Evolutionary conservation across 169 alveolate genomes (phyloP).

Genomic region (Plasmodium knowlesi): DNA sequence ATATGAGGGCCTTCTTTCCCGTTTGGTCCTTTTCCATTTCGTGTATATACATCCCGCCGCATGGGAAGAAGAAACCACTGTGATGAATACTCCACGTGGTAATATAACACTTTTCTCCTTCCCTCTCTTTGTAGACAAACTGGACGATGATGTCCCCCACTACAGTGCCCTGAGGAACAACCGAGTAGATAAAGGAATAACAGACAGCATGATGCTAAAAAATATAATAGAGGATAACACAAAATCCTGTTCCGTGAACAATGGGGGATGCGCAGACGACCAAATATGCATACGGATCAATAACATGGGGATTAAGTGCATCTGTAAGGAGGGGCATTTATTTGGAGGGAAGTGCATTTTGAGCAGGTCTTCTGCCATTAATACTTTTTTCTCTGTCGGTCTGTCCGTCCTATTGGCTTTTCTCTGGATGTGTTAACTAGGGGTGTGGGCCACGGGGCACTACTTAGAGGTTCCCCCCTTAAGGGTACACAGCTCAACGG

Average conservation of each 20-base stretch:
- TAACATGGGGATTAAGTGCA: constrained; percentile 1
- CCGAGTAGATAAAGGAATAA: neutral
- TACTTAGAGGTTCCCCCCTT: neutral
- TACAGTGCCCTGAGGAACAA: neutral
- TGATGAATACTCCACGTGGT: neutral
- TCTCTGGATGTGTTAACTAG: neutral
- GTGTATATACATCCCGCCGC: neutral
- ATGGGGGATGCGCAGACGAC: constrained; percentile 35
- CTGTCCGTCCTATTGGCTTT: neutral
- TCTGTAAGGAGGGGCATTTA: constrained; percentile 40
- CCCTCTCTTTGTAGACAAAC: neutral
- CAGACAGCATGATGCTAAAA: neutral
- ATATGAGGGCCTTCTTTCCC: neutral
- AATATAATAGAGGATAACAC: neutral
- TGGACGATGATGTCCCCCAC: neutral
- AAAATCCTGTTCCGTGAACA: constrained; percentile 21
- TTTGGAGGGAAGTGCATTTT: neutral
- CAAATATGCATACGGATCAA: constrained; percentile 24
- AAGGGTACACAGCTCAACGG: neutral
- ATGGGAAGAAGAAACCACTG: neutral
- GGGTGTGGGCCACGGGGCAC: neutral
- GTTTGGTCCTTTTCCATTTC: neutral
- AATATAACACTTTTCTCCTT: neutral
- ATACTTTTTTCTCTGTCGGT: neutral
- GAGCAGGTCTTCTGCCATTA: neutral